These are phyloP conservation scores for Candida rishiriensis DNA, from an alignment of 805 yeast species.

Conservation along the genomic window DNA sequence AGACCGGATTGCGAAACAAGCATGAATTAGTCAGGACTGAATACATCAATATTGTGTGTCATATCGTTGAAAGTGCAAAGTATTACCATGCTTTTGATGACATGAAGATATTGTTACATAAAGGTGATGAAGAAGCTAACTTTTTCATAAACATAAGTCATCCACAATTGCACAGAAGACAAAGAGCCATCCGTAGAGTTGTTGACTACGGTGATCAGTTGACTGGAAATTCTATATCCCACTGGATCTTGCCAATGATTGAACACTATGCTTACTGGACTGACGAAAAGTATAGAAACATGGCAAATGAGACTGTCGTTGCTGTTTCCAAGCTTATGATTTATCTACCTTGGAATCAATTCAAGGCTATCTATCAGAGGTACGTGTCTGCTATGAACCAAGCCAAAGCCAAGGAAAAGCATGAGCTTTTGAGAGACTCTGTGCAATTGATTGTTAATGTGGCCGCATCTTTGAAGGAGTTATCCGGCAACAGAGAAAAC, in stretches of 20 bases:
- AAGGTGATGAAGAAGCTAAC: constrained; percentile 78
- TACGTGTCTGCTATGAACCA: constrained; percentile 39
- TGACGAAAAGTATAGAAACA: constrained; percentile 54
- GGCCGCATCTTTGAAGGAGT: constrained; percentile 38
- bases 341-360: constrained; percentile 73
- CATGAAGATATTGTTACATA: constrained; percentile 56
- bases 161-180: constrained; percentile 81
- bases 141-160: constrained; percentile 60
- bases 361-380: constrained; percentile 66
- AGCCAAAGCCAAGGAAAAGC: constrained; percentile 23
- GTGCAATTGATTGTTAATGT: constrained; percentile 56
- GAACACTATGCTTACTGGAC: constrained; percentile 69
- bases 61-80: constrained; percentile 47
- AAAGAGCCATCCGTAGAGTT: constrained; percentile 71
- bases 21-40: constrained; percentile 66
- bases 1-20: constrained; percentile 59
- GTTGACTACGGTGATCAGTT: constrained; percentile 43
- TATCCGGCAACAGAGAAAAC: constrained; percentile 3
- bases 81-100: constrained; percentile 51
- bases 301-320: constrained; percentile 61
- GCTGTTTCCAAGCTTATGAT: constrained; percentile 57
- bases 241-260: constrained; percentile 77
- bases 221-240: constrained; percentile 59
- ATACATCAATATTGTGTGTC: constrained; percentile 60
- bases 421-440: constrained; percentile 47